phyloP scores from a whole-genome alignment of 129 eudicot species.

The Centella asiatica region DNA sequence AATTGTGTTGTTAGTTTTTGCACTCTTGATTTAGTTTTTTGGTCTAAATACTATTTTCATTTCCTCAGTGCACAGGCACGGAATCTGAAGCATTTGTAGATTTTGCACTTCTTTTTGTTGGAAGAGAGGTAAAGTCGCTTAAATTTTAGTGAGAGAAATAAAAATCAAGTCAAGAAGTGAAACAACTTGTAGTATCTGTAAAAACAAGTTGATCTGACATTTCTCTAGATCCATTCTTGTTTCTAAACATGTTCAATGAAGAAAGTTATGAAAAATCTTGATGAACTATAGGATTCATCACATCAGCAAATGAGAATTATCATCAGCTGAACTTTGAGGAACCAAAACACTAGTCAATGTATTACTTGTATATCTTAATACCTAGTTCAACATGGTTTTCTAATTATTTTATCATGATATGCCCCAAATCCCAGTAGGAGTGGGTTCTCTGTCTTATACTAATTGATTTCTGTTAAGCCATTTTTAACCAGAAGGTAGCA shows the following conservation, averaged over 20 bases:
- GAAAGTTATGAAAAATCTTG: not conserved
- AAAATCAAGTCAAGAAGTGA: not conserved
- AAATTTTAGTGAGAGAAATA: not conserved
- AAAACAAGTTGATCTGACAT: not conserved
- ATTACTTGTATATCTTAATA: too few relatives aligned
- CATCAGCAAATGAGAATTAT: not conserved
- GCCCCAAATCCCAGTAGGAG: not conserved
- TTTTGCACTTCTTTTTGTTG: constrained; percentile 76
- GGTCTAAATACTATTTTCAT: constrained; percentile 19
- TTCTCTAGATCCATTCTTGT: not conserved
- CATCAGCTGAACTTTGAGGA: not conserved
- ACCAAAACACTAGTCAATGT: too few relatives aligned
- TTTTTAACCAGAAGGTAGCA: not conserved
- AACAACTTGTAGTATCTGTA: not conserved
- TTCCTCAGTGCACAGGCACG: constrained; percentile 58
- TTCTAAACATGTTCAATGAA: not conserved
- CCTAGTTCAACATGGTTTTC: too few relatives aligned
- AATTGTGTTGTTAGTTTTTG: not conserved
- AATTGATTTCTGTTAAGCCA: too few relatives aligned
- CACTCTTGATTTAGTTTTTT: constrained; percentile 13
- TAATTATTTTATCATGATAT: too few relatives aligned
- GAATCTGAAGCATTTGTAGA: constrained; percentile 42
- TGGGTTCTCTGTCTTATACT: not conserved
- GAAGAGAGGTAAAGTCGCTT: constrained; percentile 59
- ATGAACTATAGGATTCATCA: not conserved